Evolutionary conservation across 805 yeast genomes (phyloP).

Genomic region (Candida namnaoensis): DNA sequence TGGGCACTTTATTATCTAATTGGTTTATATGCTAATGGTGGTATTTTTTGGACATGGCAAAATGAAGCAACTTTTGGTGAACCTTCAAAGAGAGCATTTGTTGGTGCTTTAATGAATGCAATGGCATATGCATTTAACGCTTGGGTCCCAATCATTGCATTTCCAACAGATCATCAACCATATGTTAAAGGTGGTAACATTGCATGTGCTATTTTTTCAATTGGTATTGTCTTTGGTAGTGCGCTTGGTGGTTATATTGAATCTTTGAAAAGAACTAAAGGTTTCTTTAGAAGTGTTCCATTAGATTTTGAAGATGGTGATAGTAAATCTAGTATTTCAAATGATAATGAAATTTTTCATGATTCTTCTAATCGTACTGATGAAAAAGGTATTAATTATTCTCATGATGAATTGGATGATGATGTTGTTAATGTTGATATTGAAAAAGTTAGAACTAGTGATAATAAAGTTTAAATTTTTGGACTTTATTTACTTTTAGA

Average conservation of each 20-base stretch:
- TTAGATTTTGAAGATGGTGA: no score
- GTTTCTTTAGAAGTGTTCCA: slow-evolving; percentile 1
- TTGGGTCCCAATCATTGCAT: slow-evolving; percentile 2
- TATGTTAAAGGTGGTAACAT: slow-evolving; percentile 5
- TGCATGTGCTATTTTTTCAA: slow-evolving; percentile 6
- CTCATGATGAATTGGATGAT: no score
- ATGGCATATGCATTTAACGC: slow-evolving; percentile 3
- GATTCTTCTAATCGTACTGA: no score
- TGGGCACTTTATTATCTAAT: slow-evolving; percentile 5
- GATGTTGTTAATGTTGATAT: no score
- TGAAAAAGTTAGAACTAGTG: no score
- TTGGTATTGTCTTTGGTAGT: slow-evolving; percentile 1
- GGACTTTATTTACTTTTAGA: no score
- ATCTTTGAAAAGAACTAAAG: neutral
- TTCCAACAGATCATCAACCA: slow-evolving; percentile 5
- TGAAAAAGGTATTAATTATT: no score
- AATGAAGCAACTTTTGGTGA: slow-evolving; percentile 6
- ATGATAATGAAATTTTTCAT: no score
- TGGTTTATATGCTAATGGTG: slow-evolving; percentile 5
- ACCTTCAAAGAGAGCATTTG: slow-evolving; percentile 7
- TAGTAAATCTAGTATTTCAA: no score
- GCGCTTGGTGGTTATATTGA: neutral
- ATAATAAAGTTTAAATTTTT: no score
- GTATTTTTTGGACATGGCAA: slow-evolving; percentile 5
- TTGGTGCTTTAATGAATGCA: slow-evolving; percentile 7